Base-by-base conservation (phyloP, 257 asterid genomes). In the Rehmannia glutinosa region DNA sequence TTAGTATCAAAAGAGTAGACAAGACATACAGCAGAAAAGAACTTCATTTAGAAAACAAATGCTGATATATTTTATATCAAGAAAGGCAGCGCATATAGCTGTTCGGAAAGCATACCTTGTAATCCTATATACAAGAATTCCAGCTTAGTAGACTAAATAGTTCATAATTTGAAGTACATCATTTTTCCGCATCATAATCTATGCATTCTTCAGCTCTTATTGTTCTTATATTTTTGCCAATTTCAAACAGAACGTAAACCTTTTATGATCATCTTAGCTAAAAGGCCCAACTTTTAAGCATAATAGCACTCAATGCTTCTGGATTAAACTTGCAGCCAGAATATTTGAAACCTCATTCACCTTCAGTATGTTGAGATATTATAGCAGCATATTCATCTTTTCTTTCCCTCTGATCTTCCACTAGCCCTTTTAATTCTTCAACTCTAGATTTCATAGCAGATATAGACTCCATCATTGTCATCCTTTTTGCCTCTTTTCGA, bases 301-400 rank as follows among this genome's bases (percentile, higher is more conserved):
- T 19, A 55, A 47, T 16, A 23, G 23, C 28, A 46, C 49, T 27
- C 32, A 25, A 30, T 28, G 47, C n/a, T 68, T 32, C 12, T 62
- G 35, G 39, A 74, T n/a, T 39, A 75, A 64, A 32, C 30, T 23
- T 49, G 61, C 45, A 39, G 64, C 51, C 33, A 73, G 61, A 60
- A 28, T 52, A 51, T 60, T 36, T 23, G 23, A 62, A 42, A 69
- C 30, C 27, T 62, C 43, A 58, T 43, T 72, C 85, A 92, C 99
- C 97, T 78, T 82, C 83, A 67, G 83, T 80, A 79, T 88, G 97
- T 76, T 81, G 86, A 81, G 93, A 71, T 69, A 94, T 60, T 69
- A 91, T 85, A 71, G 87, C 76, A 39, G 97, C 88, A 75, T 85
- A 91, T 78, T 87, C 87, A 47, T 87, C 85, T 76, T 86, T 91